phyloP scores from a whole-genome alignment of 176 grass and related monocot genomes.

The Oryza longistaminata region DNA sequence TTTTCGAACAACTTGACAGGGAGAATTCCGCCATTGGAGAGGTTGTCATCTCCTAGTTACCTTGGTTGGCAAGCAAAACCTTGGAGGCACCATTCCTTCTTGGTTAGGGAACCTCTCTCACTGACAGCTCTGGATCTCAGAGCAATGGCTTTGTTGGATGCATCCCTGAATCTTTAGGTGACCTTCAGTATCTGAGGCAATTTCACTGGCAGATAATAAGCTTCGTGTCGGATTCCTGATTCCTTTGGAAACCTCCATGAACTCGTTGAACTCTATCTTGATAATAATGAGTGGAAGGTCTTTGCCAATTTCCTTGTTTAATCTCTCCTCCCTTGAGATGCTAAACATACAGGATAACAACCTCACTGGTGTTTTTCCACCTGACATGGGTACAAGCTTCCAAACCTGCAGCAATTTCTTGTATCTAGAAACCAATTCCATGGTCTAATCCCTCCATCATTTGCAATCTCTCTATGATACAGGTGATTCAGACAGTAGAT shows the following conservation, averaged over 20 bases:
- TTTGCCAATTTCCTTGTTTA: not conserved
- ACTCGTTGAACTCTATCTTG: not conserved
- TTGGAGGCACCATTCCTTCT: not conserved
- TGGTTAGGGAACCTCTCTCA: conserved; percentile 19
- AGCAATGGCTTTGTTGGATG: not conserved
- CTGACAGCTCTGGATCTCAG: not conserved
- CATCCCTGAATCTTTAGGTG: conserved; percentile 8
- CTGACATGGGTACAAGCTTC: not conserved
- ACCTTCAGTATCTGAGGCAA: not conserved
- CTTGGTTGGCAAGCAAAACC: conserved; percentile 1
- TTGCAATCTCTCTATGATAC: not conserved
- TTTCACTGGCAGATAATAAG: not conserved
- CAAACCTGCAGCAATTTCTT: conserved; percentile 7
- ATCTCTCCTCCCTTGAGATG: not conserved
- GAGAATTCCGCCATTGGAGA: not conserved
- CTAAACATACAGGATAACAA: not conserved
- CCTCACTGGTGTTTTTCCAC: not conserved
- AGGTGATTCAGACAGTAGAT: not conserved
- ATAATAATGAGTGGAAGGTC: not conserved
- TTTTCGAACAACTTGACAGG: not conserved
- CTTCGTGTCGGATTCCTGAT: not conserved
- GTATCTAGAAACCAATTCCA: not conserved
- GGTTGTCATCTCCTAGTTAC: not conserved
- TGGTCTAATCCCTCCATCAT: not conserved
- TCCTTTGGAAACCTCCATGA: not conserved